These are phyloP conservation scores for Halenospora varia DNA, from an alignment of 495 filamentous ascomycete genomes.

Conservation along the genomic window DNA sequence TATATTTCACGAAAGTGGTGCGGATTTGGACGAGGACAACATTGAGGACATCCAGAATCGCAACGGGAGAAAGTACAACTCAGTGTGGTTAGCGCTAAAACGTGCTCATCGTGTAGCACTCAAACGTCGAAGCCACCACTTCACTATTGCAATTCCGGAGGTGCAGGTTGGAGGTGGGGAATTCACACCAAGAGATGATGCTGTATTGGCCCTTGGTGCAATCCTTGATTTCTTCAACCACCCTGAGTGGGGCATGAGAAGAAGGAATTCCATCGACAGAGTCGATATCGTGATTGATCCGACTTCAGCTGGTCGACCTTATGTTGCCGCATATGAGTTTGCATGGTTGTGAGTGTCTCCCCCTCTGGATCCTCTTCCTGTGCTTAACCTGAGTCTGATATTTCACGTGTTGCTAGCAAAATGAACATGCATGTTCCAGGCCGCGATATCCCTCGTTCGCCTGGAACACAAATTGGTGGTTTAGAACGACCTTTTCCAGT, in stretches of 20 bases:
- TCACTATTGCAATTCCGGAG: conserved; percentile 1
- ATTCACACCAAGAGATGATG: not conserved
- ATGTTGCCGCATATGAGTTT: not conserved
- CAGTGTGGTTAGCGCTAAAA: not conserved
- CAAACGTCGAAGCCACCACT: not conserved
- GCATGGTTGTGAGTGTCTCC: not conserved
- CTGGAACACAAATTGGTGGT: not conserved
- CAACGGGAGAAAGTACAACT: not conserved
- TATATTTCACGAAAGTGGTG: no score
- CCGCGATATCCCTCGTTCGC: not conserved
- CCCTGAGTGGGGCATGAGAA: not conserved
- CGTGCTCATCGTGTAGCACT: not conserved
- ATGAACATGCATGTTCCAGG: not conserved
- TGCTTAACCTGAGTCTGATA: not conserved
- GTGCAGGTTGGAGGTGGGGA: not conserved
- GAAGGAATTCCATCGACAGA: not conserved
- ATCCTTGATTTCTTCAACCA: not conserved
- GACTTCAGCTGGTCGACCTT: not conserved
- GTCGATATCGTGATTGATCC: not conserved
- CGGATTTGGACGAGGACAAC: not conserved
- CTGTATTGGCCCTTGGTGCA: not conserved
- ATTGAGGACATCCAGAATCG: not conserved
- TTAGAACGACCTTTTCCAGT: not conserved
- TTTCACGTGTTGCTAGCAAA: not conserved
- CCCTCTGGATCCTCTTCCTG: not conserved